phyloP scores from a whole-genome alignment of 139 green algal species.

The Chlorella sp. region DNA sequence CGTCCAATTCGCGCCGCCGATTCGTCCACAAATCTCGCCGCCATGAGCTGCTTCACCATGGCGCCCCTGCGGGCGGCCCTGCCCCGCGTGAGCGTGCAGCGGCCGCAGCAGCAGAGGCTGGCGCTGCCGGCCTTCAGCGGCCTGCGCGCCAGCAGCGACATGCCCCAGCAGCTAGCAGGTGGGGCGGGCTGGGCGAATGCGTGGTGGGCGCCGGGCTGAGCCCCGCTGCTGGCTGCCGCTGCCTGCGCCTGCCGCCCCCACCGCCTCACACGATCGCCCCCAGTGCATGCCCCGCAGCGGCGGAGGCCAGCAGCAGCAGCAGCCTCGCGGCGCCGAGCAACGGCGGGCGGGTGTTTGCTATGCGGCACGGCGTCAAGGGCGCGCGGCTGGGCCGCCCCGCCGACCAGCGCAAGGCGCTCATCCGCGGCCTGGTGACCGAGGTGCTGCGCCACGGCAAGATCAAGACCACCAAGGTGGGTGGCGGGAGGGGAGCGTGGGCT shows the following conservation, averaged over 20 bases:
- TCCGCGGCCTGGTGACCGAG: conserved; percentile 93
- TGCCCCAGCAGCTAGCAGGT: conserved; percentile 36
- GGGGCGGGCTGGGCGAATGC: background rate
- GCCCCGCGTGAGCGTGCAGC: background rate
- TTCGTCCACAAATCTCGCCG: background rate
- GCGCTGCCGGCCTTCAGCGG: conserved; percentile 34
- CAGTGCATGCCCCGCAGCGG: background rate
- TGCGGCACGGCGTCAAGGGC: conserved; percentile 91
- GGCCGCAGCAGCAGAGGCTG: background rate
- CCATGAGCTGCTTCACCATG: conserved; percentile 9
- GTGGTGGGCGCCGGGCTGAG: background rate
- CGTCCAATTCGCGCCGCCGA: background rate
- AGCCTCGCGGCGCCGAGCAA: conserved; percentile 61
- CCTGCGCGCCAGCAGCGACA: conserved; percentile 17
- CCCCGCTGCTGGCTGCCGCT: background rate
- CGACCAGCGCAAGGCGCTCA: conserved; percentile 97
- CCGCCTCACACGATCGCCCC: background rate
- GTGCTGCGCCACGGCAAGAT: conserved; percentile 94
- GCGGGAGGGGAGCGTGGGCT: background rate
- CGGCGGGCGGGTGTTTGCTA: conserved; percentile 74
- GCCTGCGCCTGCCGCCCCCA: background rate
- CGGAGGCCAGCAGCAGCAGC: conserved; percentile 34
- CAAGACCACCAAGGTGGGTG: conserved; percentile 85
- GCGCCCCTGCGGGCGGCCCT: conserved; percentile 23
- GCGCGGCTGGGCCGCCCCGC: conserved; percentile 87